Conservation (phyloP, 2,329 filamentous ascomycete genomes). For the Aureobasidium sp. region DNA sequence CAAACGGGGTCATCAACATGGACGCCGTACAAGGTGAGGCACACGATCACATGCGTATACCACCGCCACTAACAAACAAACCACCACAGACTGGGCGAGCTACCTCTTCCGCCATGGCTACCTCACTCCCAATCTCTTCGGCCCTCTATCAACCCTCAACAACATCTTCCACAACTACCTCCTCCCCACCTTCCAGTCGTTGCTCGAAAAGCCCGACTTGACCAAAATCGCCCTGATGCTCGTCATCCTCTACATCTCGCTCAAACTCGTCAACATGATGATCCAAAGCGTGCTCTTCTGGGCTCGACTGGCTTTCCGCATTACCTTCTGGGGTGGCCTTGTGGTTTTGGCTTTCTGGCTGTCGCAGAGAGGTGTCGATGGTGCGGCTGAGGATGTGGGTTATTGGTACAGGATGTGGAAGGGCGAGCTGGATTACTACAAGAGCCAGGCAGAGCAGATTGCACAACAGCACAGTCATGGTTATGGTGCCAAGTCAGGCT, state of each 20-base stretch:
- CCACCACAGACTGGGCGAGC: conserved; percentile 22
- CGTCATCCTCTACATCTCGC: conserved; percentile 52
- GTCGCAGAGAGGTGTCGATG: conserved; percentile 54
- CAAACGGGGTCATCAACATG: conserved; percentile 14
- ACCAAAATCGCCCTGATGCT: conserved; percentile 48
- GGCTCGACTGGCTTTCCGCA: conserved; percentile 54
- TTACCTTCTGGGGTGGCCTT: conserved; percentile 57
- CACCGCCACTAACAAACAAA: conserved; percentile 6
- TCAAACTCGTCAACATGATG: conserved; percentile 59
- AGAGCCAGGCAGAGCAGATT: conserved; percentile 20
- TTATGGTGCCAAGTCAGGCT: not conserved
- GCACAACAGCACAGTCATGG: not conserved
- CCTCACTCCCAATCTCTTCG: conserved; percentile 16
- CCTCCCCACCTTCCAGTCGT: conserved; percentile 21
- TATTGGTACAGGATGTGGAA: conserved; percentile 29
- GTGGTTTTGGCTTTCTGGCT: conserved; percentile 46
- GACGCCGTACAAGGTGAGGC: conserved; percentile 22
- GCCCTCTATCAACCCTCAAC: conserved; percentile 16
- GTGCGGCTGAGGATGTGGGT: conserved; percentile 51
- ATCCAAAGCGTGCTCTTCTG: conserved; percentile 68
- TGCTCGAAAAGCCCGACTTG: conserved; percentile 34
- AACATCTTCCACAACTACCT: conserved; percentile 20
- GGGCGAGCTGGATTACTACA: conserved; percentile 30
- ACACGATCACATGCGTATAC: not conserved
- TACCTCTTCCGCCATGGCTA: conserved; percentile 19